Base-by-base conservation (phyloP, 306 rosid species). In the Citrullus colocynthis region DNA sequence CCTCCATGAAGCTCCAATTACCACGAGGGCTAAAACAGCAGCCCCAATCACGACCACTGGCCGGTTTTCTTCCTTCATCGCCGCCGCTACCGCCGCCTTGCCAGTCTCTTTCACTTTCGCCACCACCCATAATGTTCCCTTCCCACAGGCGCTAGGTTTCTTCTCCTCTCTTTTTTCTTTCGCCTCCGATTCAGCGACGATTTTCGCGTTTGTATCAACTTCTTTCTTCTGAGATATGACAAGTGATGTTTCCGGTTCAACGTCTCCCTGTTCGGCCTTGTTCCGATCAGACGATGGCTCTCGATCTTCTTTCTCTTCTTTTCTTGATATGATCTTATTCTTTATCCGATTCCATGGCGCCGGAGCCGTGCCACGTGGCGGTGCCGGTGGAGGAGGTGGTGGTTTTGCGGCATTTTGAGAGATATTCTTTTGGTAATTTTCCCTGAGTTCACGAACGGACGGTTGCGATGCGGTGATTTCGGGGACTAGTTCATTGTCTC, bases 1-100 rank as follows among this genome's bases (percentile, higher is more conserved):
- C 14, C 76, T 71, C 17, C 21, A 48, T 0, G 60, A 24, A 49
- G 44, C 77, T 72, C 61, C 77, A 4, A 72, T 72, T 49, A 72
- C 77, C 20, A 24, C 15, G 14, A 49, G 8, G 16, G 61, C 39
- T 4, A 72, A 30, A 30, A 21, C 45, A 15, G 77, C 77, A 49
- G 77, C 77, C 15, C 77, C 77, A 28, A 16, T 17, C 2, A 51
- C 15, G 9, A 73, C 20, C 34, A 51, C 4, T 32, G 2, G 45
- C 45, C 77, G 61, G 60, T 73, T 73, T 73, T 73, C 77, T 7
- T 73, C 77, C 45, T 49, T 73, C 61, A 15, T 51, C 16, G 44
- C 77, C 16, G 44, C 44, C 76, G 21, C 30, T 36, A 28, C 10
- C n/a, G 24, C 76, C 39, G 58, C 41, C 59, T 24, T 49, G 8